Conservation (phyloP, 257 asterid genomes). For the Haberlea rhodopensis region DNA sequence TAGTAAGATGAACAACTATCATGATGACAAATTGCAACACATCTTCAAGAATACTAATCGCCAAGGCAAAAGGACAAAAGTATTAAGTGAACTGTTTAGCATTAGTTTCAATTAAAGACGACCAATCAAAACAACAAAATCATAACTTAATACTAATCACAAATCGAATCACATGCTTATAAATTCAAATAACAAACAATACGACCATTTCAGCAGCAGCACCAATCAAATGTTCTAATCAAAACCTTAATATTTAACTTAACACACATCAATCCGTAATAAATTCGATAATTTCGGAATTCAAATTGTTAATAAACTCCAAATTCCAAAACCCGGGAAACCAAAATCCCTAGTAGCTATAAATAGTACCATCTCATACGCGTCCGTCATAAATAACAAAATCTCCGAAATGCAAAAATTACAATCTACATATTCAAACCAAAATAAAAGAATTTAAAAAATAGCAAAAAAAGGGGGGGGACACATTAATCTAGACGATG, state of each 20-base stretch:
- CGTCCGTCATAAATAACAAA: background rate
- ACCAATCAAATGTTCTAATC: background rate
- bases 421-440: background rate
- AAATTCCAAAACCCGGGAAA: constrained; percentile 23
- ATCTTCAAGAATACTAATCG: constrained; percentile 12
- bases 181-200: background rate
- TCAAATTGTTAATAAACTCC: constrained; percentile 9
- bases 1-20: background rate
- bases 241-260: background rate
- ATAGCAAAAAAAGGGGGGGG: background rate
- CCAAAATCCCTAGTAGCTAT: background rate
- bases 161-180: background rate
- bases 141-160: background rate
- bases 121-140: constrained; percentile 5
- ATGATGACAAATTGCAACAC: constrained; percentile 4
- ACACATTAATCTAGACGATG: background rate
- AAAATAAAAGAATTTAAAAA: background rate
- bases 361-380: constrained; percentile 16
- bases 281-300: constrained; percentile 7
- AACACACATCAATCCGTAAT: background rate
- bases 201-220: background rate
- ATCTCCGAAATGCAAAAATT: background rate
- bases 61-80: background rate
- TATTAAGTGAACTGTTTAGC: background rate
- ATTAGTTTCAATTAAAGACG: constrained; percentile 2